Evolutionary conservation across 83 land plant species (phyloP), one percentile per base, ranked within the genome.

Genomic region (Thuja plicata): DNA sequence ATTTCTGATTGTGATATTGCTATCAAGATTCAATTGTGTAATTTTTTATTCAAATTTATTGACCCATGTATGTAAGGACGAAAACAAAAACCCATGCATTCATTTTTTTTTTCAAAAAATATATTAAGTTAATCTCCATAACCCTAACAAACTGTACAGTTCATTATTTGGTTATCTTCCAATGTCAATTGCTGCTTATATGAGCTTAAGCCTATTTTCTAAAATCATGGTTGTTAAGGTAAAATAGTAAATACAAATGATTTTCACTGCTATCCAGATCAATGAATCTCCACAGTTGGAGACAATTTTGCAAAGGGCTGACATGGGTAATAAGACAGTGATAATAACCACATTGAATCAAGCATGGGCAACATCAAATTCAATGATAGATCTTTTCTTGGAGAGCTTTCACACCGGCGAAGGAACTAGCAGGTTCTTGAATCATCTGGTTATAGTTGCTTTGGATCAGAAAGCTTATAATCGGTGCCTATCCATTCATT

Each of bases 311-410:
- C 86, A 88, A 87, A 66, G 82, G 79, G 93, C 93, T 70, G 89
- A 89, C n/a, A 92, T 86, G 89, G 78, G 87, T 35, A 88, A 92
- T 62, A 80, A 81, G 11, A 90, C 93, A 83, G 92, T 92, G 37
- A 90, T 92, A 35, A 86, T 92, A 70, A 92, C 93, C 1, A 92
- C 92, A 74, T 50, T 92, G 19, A 92, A 90, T 88, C 90, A 90
- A 60, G 93, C 93, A 82, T 92, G 93, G 93, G 93, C 92, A 46
- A 82, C 71, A 48, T 91, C 92, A 16, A 78, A 89, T 83, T 87
- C 95, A 3, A 88, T 95, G 54, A 57, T 94, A 86, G 93, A 95
- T 80, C 91, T 95, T 10, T 95, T 95, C 57, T 54, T 54, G 84
- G 57, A 54, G 57, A 54, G 19, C 92, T 92, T 92, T 85, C 87